These are phyloP conservation scores for Rhodotorula paludigena DNA, from an alignment of 768 basidiomycete species.

Conservation along the genomic window DNA sequence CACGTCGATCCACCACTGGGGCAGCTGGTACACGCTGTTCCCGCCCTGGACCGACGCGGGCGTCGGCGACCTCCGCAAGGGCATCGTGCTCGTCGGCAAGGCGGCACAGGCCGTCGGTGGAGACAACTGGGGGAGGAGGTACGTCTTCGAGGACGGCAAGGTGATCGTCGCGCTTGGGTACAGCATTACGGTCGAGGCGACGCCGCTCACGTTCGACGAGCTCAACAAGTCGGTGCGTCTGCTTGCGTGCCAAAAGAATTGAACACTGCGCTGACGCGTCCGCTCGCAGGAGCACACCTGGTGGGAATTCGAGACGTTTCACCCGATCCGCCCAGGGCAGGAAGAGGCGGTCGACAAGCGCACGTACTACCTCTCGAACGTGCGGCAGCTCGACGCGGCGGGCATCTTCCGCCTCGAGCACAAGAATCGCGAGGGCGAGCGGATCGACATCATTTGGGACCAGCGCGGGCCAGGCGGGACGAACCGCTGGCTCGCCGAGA, in stretches of 20 bases:
- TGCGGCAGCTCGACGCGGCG: conserved; percentile 13
- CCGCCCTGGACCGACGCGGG: conserved; percentile 38
- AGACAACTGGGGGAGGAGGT: conserved; percentile 38
- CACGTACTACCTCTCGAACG: conserved; percentile 37
- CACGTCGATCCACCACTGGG: conserved; percentile 40
- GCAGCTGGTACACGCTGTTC: conserved; percentile 38
- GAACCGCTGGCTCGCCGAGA: no score
- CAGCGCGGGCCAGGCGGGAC: neutral
- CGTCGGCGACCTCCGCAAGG: conserved; percentile 34
- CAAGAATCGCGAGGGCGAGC: conserved; percentile 37
- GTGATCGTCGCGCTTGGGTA: conserved; percentile 36
- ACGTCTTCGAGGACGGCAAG: conserved; percentile 34
- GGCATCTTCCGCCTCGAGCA: conserved; percentile 34
- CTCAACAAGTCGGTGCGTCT: conserved; percentile 29
- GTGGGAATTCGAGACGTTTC: conserved; percentile 40
- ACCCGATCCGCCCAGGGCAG: conserved; percentile 28
- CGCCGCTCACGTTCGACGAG: conserved; percentile 12
- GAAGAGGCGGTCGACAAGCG: conserved; percentile 30
- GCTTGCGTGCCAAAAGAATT: no score
- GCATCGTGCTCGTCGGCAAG: conserved; percentile 33
- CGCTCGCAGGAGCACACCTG: conserved; percentile 38
- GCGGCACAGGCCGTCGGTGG: conserved; percentile 33
- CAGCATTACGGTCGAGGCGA: conserved; percentile 20
- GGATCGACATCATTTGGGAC: conserved; percentile 37
- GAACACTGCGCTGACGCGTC: no score